These are phyloP conservation scores for Solanum clarkiae DNA, from an alignment of 257 asterid genomes.

Conservation along the genomic window DNA sequence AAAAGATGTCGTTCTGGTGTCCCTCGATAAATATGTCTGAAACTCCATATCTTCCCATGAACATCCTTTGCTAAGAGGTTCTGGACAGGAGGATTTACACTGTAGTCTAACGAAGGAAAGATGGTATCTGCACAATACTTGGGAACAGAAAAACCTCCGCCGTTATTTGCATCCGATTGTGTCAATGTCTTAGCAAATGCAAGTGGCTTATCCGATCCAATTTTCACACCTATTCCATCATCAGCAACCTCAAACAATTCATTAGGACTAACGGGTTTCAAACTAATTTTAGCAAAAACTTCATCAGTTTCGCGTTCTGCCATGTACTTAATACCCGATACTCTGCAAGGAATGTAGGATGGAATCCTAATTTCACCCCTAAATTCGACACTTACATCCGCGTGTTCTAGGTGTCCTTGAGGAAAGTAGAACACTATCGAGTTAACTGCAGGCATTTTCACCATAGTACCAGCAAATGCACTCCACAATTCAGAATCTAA, in stretches of 20 bases:
- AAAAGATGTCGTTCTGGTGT: conserved; percentile 88
- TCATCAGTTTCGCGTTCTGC: conserved; percentile 88
- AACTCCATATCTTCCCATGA: conserved; percentile 84
- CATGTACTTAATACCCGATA: conserved; percentile 47
- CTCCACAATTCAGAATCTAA: conserved; percentile 87
- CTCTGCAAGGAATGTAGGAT: conserved; percentile 41
- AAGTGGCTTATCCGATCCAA: conserved; percentile 22
- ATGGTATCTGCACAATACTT: conserved; percentile 88
- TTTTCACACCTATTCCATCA: conserved; percentile 4
- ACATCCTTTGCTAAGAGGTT: conserved; percentile 71
- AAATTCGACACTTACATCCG: conserved; percentile 44
- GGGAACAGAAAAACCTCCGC: conserved; percentile 93
- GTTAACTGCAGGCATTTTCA: conserved; percentile 54
- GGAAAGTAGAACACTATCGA: conserved; percentile 78
- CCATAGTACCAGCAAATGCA: conserved; percentile 93
- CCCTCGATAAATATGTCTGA: conserved; percentile 82
- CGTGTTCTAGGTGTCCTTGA: conserved; percentile 86
- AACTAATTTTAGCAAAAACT: conserved; percentile 46
- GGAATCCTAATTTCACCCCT: conserved; percentile 33
- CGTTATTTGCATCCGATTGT: conserved; percentile 84
- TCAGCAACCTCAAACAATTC: conserved; percentile 23
- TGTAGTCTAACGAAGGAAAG: conserved; percentile 58
- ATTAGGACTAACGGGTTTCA: conserved; percentile 25
- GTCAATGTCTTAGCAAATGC: conserved; percentile 84
- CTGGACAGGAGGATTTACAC: conserved; percentile 77